These are phyloP conservation scores for Globisporangium lucens DNA, from an alignment of 352 stramenopile genomes.

Conservation along the genomic window DNA sequence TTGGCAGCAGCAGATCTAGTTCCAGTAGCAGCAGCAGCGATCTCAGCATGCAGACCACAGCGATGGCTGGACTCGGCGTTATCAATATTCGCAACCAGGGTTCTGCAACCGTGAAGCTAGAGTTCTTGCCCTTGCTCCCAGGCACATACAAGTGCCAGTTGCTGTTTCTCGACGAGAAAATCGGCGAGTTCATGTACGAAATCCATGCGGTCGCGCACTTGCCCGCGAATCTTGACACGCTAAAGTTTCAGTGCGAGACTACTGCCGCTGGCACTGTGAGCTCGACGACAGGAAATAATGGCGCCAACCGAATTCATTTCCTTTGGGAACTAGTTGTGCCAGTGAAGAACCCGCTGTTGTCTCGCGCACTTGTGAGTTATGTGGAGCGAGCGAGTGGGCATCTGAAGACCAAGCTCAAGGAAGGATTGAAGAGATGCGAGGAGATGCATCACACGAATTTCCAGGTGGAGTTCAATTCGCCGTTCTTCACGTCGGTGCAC, in stretches of 20 bases:
- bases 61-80: slow-evolving; percentile 19
- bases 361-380: slow-evolving; percentile 60
- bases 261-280: slow-evolving; percentile 12
- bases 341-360: slow-evolving; percentile 75
- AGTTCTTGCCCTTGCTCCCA: slow-evolving; percentile 87
- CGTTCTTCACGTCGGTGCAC: slow-evolving; percentile 72
- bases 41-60: slow-evolving; percentile 8
- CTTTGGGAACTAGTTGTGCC: slow-evolving; percentile 77
- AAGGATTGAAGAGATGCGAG: slow-evolving; percentile 75
- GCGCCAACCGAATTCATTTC: slow-evolving; percentile 40
- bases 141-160: slow-evolving; percentile 90
- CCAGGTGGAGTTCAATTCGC: slow-evolving; percentile 82
- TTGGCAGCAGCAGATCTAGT: slow-evolving; percentile 24
- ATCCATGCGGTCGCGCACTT: slow-evolving; percentile 80
- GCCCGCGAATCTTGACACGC: slow-evolving; percentile 63
- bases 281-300: not conserved
- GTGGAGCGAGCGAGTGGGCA: slow-evolving; percentile 68
- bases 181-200: slow-evolving; percentile 94
- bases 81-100: slow-evolving; percentile 50
- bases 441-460: slow-evolving; percentile 66
- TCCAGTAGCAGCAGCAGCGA: slow-evolving; percentile 11
- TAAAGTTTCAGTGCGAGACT: slow-evolving; percentile 81
- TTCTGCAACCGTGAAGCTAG: slow-evolving; percentile 70
- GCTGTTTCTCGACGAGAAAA: slow-evolving; percentile 88
- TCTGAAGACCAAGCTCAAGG: slow-evolving; percentile 71